Conservation (phyloP, 805 yeast genomes). For the Kodamaea kaohsiungensis region DNA sequence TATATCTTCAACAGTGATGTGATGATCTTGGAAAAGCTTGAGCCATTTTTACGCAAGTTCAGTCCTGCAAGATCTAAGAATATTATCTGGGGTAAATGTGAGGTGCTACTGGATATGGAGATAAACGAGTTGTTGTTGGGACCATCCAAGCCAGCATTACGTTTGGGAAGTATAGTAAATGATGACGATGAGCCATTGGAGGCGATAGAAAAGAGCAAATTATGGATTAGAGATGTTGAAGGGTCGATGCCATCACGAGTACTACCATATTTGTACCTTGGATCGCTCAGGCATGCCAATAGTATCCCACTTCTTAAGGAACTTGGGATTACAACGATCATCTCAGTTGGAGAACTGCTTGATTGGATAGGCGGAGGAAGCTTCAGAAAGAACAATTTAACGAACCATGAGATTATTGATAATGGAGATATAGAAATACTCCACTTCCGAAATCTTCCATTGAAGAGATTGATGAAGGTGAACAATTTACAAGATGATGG, state of each 20-base stretch:
- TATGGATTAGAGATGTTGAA: conserved; percentile 44
- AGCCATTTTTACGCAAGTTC: conserved; percentile 55
- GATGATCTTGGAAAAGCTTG: conserved; percentile 61
- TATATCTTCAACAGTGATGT: conserved; percentile 81
- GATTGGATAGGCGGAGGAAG: conserved; percentile 55
- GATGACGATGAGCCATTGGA: conserved; percentile 21
- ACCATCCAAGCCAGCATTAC: conserved; percentile 7
- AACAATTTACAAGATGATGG: conserved; percentile 89
- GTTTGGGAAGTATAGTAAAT: conserved; percentile 31
- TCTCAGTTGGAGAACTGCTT: conserved; percentile 83
- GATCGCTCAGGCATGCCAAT: conserved; percentile 81
- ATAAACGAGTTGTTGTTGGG: conserved; percentile 35
- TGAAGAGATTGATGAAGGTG: conserved; percentile 58
- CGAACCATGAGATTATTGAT: conserved; percentile 23
- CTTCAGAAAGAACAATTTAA: conserved; percentile 27
- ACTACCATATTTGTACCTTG: conserved; percentile 80
- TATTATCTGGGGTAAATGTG: conserved; percentile 30
- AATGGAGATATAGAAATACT: conserved; percentile 35
- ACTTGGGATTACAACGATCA: conserved; percentile 70
- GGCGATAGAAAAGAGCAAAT: conserved; percentile 12
- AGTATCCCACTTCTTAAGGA: conserved; percentile 59
- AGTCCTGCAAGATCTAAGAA: conserved; percentile 49
- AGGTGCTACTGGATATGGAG: conserved; percentile 29
- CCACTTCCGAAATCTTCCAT: conserved; percentile 17
- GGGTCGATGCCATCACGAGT: conserved; percentile 86